These are phyloP conservation scores for Canavalia ensiformis DNA, from an alignment of 306 rosid genomes.

Conservation along the genomic window DNA sequence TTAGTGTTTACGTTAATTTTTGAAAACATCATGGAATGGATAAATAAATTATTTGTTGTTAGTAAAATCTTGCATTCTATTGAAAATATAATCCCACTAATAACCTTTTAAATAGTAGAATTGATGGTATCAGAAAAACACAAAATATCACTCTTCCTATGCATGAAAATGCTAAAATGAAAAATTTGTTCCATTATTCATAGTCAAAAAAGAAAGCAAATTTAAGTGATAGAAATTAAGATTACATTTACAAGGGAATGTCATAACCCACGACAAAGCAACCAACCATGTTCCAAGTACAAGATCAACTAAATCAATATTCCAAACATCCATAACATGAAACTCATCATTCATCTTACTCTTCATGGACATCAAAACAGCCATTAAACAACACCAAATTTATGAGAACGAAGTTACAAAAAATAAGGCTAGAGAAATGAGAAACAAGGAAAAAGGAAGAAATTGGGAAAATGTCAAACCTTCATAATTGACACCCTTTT, in stretches of 20 bases:
- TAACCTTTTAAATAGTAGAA: slow-evolving; percentile 27
- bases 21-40: slow-evolving; percentile 49
- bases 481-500: slow-evolving; percentile 95
- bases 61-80: too few species aligned
- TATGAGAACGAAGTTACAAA: not conserved
- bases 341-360: slow-evolving; percentile 72
- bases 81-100: slow-evolving; percentile 17
- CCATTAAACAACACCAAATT: slow-evolving; percentile 61
- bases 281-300: slow-evolving; percentile 93
- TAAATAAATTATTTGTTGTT: slow-evolving; percentile 29
- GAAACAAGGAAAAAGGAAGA: slow-evolving; percentile 12
- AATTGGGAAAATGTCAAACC: slow-evolving; percentile 55
- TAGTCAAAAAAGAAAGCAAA: not conserved
- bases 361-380: slow-evolving; percentile 96
- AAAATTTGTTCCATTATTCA: too few species aligned
- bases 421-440: slow-evolving; percentile 5
- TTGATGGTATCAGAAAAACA: not conserved
- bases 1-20: too few species aligned
- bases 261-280: slow-evolving; percentile 85
- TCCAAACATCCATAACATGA: slow-evolving; percentile 83
- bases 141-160: not conserved
- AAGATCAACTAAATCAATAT: slow-evolving; percentile 93
- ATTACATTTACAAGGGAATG: slow-evolving; percentile 73
- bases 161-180: too few species aligned
- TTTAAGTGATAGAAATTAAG: not conserved